Evolutionary conservation across 345 rosid species (phyloP).

Genomic region (Geranium rotundifolium): DNA sequence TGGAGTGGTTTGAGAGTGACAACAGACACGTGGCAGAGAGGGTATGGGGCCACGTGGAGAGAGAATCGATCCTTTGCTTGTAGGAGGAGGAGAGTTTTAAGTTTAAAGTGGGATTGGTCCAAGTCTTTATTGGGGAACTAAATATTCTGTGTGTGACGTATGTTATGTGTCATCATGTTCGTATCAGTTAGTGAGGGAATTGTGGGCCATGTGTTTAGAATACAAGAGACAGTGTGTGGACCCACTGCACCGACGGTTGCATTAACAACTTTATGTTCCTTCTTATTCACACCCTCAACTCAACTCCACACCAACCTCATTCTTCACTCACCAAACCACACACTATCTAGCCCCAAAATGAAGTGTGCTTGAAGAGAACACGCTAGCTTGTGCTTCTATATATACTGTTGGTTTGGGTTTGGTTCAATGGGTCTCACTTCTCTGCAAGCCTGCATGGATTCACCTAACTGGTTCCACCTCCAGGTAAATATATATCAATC

Average conservation of each 20-base stretch:
- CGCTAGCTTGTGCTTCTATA: no score
- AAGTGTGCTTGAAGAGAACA: no score
- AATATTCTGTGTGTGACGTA: no score
- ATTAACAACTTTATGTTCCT: conserved; percentile 33
- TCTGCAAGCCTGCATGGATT: conserved; percentile 92
- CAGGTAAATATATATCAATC: no score
- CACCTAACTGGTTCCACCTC: conserved; percentile 71
- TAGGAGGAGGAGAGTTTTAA: conserved; percentile 22
- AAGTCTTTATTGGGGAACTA: no score
- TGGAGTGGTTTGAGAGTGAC: no score
- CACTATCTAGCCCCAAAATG: conserved; percentile 6
- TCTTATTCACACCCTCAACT: conserved; percentile 37
- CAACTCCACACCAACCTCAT: not conserved
- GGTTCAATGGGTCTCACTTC: conserved; percentile 54
- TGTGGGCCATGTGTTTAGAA: no score
- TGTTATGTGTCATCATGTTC: no score
- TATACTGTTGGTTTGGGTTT: not conserved
- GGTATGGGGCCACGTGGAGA: not conserved
- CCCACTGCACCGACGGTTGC: not conserved
- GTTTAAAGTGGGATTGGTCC: no score
- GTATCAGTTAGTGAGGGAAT: no score
- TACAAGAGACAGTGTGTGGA: no score
- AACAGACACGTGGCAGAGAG: no score
- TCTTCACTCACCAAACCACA: not conserved
- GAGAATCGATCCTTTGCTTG: conserved; percentile 89